Percentiles rank a stretch among this genome's conserved stretches.
Evolutionary conservation across 2,329 filamentous ascomycete genomes (phyloP).

Genomic region (Hymenoscyphus fraxineus): DNA sequence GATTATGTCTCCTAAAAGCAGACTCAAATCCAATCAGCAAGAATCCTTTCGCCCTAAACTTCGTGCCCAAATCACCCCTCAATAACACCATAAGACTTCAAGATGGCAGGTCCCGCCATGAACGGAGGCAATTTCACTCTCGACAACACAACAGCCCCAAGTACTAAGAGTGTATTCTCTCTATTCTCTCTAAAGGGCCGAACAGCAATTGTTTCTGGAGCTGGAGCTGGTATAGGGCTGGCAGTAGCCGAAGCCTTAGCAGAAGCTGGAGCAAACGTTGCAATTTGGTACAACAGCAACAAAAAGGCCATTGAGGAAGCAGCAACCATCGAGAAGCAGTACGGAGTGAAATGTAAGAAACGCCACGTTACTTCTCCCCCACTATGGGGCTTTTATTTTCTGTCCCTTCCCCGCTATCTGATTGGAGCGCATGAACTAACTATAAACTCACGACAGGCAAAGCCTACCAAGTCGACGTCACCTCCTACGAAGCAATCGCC

Average conservation of each 20-base stretch:
- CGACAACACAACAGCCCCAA: slow-evolving; percentile 48
- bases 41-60: not conserved
- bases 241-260: slow-evolving; percentile 44
- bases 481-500: slow-evolving; percentile 41
- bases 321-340: slow-evolving; percentile 59
- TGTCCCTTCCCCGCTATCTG: not conserved
- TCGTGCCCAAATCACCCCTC: not conserved
- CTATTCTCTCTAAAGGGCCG: slow-evolving; percentile 58
- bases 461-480: slow-evolving; percentile 61
- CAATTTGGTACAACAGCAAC: slow-evolving; percentile 60
- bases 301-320: slow-evolving; percentile 59
- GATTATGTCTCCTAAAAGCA: not conserved
- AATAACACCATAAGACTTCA: not conserved
- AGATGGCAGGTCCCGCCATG: slow-evolving; percentile 22
- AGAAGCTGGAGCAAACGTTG: slow-evolving; percentile 44
- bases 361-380: not conserved
- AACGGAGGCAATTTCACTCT: slow-evolving; percentile 50
- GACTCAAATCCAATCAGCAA: not conserved
- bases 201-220: slow-evolving; percentile 49
- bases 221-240: slow-evolving; percentile 43
- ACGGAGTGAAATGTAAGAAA: slow-evolving; percentile 62
- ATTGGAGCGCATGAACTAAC: slow-evolving; percentile 10
- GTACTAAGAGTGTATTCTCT: slow-evolving; percentile 50
- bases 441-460: slow-evolving; percentile 42
- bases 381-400: not conserved